A percentile compares a stretch with the other conserved stretches of the same genome.
Conservation (phyloP, 345 rosid species). For the Microthlaspi erraticum region DNA sequence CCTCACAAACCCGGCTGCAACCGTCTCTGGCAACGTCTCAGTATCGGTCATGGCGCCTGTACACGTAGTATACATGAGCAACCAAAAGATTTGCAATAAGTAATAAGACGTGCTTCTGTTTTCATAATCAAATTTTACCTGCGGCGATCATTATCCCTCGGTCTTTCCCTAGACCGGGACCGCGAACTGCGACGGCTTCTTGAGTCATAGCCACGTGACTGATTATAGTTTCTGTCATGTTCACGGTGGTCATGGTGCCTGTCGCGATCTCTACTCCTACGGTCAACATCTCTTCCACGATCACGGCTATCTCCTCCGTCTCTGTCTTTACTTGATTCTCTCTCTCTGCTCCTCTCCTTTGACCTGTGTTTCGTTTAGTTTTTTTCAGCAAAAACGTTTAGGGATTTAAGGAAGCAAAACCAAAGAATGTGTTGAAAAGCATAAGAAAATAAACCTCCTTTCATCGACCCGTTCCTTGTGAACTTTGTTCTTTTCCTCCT, state of each 20-base stretch:
- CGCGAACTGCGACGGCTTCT: constrained; percentile 80
- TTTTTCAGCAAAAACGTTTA: constrained; percentile 6
- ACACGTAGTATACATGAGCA: constrained; percentile 8
- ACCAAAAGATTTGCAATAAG: not conserved
- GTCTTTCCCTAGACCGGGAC: constrained; percentile 80
- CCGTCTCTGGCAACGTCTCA: constrained; percentile 26
- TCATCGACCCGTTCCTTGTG: constrained; percentile 66
- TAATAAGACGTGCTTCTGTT: not conserved
- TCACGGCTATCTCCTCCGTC: constrained; percentile 79
- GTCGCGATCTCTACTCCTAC: constrained; percentile 83
- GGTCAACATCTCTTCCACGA: constrained; percentile 81
- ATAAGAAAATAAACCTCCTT: constrained; percentile 36
- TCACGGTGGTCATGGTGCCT: constrained; percentile 72
- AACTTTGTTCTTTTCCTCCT: constrained; percentile 86
- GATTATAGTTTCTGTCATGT: constrained; percentile 62
- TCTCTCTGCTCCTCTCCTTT: constrained; percentile 73
- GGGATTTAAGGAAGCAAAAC: not conserved
- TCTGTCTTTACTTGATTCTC: constrained; percentile 71
- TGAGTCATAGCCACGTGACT: constrained; percentile 77
- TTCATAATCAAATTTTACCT: constrained; percentile 50
- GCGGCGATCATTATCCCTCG: constrained; percentile 84
- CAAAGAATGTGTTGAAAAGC: constrained; percentile 5
- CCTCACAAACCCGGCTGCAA: constrained; percentile 17
- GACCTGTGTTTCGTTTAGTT: constrained; percentile 53
- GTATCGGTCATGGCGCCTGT: constrained; percentile 49